phyloP scores from a whole-genome alignment of 257 asterid species.

The Nyctanthes arbortristis region DNA sequence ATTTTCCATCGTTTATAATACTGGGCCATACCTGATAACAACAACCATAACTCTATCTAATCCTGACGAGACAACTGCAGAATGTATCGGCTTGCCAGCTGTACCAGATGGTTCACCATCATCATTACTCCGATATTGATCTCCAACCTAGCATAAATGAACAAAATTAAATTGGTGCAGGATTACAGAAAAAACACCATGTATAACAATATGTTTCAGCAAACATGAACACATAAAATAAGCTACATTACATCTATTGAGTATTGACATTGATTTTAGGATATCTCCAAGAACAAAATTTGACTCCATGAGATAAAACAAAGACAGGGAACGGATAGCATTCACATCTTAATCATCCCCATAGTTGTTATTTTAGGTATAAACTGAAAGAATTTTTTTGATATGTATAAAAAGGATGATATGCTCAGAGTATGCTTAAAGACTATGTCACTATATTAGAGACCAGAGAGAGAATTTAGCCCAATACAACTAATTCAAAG shows the following conservation, averaged over 20 bases:
- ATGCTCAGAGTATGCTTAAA: background rate
- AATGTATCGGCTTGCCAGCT: constrained; percentile 92
- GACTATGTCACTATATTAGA: background rate
- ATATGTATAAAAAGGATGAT: background rate
- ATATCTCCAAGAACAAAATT: background rate
- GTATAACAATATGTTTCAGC: background rate
- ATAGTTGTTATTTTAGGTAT: background rate
- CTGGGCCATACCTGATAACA: constrained; percentile 59
- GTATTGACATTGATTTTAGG: background rate
- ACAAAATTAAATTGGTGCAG: background rate
- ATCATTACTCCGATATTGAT: constrained; percentile 80
- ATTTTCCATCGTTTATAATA: background rate
- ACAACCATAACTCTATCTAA: constrained; percentile 91
- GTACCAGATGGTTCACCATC: constrained; percentile 99
- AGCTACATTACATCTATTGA: background rate
- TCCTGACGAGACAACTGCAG: constrained; percentile 84
- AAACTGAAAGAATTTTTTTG: background rate
- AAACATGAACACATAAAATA: background rate
- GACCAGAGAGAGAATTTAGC: background rate
- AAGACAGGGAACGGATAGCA: background rate
- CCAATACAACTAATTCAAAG: background rate
- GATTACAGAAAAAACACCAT: background rate
- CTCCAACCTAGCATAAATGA: constrained; percentile 66
- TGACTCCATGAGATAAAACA: background rate
- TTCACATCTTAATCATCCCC: background rate